Evolutionary conservation across 129 eudicot genomes (phyloP), one percentile per base, ranked within the genome.

Genomic region (Glebionis coronaria): DNA sequence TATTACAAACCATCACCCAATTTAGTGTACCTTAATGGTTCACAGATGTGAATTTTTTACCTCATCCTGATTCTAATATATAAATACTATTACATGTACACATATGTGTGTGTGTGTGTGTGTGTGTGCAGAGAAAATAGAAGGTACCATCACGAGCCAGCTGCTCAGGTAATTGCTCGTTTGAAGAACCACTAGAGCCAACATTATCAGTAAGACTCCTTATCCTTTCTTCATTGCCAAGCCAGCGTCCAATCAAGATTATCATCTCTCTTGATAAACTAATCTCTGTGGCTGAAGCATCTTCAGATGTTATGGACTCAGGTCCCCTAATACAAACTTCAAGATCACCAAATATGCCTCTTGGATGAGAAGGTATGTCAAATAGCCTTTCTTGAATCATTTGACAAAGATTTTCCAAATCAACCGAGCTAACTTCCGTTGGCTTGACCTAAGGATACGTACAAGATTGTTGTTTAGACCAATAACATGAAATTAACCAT

Each of bases 91-190:
- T 29, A 29, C 25, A 3, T 29, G 35, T 29, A 3, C 35, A 29
- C 5, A 29, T 6, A 29, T 2, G 25, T 23, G 25, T 23, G 25
- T 23, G 25, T 29, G 42, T 35, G 61, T 0, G 2, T 12, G 62
- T 44, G n/a, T 44, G 7, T 0, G 16, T 16, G 52, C n/a, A 6
- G n/a, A 44, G 35, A 42, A 15, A 47, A 57, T 27, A 44, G 19
- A 46, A 51, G 44, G 72, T 88, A 91, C 98, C 98, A 81, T 93
- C 97, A 70, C 98, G 98, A 44, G 80, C 79, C 74, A 93, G 71
- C 78, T 93, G 98, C 69, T 92, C 98, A 0, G 96, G 77, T 71
- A 92, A 75, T 70, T 92, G 87, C 73, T 93, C 97, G 49, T 79
- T 81, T 16, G 65, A 69, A 44, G 53, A 65, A 38, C 86, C 85